These are phyloP conservation scores for Micractinium sp. DNA, from an alignment of 139 green algal genomes.

Conservation along the genomic window DNA sequence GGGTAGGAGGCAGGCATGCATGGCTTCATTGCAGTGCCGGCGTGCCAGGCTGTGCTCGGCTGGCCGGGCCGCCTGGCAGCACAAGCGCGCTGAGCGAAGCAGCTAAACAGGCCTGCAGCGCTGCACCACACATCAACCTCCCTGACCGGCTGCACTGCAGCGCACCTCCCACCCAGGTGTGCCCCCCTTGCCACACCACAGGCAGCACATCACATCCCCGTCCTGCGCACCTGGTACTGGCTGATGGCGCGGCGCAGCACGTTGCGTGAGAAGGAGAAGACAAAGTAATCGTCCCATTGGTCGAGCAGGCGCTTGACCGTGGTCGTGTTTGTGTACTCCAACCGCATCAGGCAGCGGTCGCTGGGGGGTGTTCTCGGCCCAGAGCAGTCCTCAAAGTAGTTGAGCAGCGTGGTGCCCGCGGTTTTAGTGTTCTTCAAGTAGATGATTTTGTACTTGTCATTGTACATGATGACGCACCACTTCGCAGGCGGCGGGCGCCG, in stretches of 20 bases:
- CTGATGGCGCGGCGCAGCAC: slow-evolving; percentile 21
- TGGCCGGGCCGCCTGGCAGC: too few relatives aligned
- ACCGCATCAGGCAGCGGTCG: background rate
- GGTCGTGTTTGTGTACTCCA: background rate
- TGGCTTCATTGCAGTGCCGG: too few relatives aligned
- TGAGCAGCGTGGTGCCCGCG: slow-evolving; percentile 2
- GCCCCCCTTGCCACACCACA: background rate
- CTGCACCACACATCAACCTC: too few relatives aligned
- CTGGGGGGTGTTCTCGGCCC: background rate
- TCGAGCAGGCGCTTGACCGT: background rate
- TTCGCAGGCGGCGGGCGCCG: background rate
- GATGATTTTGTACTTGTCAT: slow-evolving; percentile 19
- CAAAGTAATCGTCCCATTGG: slow-evolving; percentile 20
- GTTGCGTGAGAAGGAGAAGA: slow-evolving; percentile 21
- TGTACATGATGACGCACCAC: slow-evolving; percentile 15
- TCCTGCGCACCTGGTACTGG: slow-evolving; percentile 7
- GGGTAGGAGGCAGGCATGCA: too few relatives aligned
- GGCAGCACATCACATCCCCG: background rate
- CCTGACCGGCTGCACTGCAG: too few relatives aligned
- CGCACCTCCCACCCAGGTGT: background rate
- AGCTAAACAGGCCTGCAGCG: too few relatives aligned
- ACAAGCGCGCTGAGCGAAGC: too few relatives aligned
- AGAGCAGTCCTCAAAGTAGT: slow-evolving; percentile 5
- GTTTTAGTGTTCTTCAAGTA: slow-evolving; percentile 25
- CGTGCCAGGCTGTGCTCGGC: too few relatives aligned